Conservation (phyloP, 148 eudicot genomes). For the Silene uniflora region DNA sequence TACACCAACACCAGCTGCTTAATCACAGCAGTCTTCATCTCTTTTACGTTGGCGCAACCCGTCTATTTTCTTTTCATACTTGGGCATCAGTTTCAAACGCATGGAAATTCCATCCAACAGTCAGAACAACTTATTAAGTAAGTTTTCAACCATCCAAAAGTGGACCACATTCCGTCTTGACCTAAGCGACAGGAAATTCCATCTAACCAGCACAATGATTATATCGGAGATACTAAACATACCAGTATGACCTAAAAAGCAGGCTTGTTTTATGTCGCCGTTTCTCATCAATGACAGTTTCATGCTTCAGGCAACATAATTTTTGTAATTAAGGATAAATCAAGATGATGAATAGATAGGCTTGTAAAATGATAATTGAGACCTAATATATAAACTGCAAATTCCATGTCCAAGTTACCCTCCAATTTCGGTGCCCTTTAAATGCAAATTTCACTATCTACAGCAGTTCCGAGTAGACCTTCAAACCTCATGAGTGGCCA, state of each 20-base stretch:
- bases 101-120: too few species aligned
- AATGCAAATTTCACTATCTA: slow-evolving; percentile 80
- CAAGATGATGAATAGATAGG: too few species aligned
- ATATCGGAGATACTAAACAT: slow-evolving; percentile 40
- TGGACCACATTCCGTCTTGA: slow-evolving; percentile 22
- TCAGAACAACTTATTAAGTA: slow-evolving; percentile 2
- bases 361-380: too few species aligned
- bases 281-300: too few species aligned
- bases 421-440: slow-evolving; percentile 55
- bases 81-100: slow-evolving; percentile 47
- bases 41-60: slow-evolving; percentile 60
- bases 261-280: too few species aligned
- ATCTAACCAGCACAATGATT: slow-evolving; percentile 62
- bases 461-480: slow-evolving; percentile 67
- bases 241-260: too few species aligned
- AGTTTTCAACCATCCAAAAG: neutral
- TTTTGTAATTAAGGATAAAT: too few species aligned
- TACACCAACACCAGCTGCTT: too few species aligned
- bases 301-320: too few species aligned
- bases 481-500: slow-evolving; percentile 67
- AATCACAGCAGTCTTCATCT: too few species aligned
- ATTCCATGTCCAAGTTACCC: slow-evolving; percentile 34
- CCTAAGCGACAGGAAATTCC: slow-evolving; percentile 69
- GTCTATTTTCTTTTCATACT: slow-evolving; percentile 80
- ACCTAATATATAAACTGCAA: neutral